Conservation (phyloP, 352 stramenopile species). For the Thalassiosira exigua region DNA sequence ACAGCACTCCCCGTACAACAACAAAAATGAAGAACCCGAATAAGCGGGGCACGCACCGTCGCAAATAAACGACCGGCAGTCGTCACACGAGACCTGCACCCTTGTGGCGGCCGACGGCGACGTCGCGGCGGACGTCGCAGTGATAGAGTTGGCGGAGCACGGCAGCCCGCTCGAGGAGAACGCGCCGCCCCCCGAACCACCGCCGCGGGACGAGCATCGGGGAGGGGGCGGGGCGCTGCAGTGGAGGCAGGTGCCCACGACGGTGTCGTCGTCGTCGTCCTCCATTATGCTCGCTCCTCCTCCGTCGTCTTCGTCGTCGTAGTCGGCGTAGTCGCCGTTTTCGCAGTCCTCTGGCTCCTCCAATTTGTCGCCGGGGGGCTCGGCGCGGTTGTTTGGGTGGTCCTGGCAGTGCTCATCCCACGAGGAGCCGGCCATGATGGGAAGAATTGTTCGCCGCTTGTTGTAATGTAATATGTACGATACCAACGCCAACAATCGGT, state of each 20-base stretch:
- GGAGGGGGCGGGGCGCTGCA: conserved; percentile 48
- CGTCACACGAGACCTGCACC: conserved; percentile 84
- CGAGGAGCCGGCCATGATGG: too few species aligned
- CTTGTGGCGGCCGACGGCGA: conserved; percentile 17
- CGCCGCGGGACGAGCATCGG: conserved; percentile 16
- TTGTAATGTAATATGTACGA: too few species aligned
- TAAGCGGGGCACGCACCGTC: conserved; percentile 45
- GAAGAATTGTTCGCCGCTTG: too few species aligned
- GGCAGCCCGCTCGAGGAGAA: conserved; percentile 2
- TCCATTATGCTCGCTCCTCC: conserved; percentile 31
- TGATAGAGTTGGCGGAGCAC: conserved; percentile 30
- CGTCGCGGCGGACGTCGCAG: conserved; percentile 5
- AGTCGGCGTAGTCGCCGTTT: too few species aligned
- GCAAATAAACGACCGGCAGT: conserved; percentile 84
- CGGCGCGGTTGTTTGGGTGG: too few species aligned
- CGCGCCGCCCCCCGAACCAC: conserved; percentile 9
- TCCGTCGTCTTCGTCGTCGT: too few species aligned
- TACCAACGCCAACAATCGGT: too few species aligned
- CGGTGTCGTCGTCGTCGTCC: conserved; percentile 62
- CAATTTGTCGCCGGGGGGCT: too few species aligned
- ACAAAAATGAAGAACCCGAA: background rate
- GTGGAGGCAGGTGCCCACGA: conserved; percentile 58
- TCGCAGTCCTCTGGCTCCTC: conserved; percentile 26
- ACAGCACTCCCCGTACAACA: background rate
- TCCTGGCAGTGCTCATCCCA: too few species aligned